Conservation (phyloP, 768 basidiomycete genomes). For the Rubroboletus satanas region DNA sequence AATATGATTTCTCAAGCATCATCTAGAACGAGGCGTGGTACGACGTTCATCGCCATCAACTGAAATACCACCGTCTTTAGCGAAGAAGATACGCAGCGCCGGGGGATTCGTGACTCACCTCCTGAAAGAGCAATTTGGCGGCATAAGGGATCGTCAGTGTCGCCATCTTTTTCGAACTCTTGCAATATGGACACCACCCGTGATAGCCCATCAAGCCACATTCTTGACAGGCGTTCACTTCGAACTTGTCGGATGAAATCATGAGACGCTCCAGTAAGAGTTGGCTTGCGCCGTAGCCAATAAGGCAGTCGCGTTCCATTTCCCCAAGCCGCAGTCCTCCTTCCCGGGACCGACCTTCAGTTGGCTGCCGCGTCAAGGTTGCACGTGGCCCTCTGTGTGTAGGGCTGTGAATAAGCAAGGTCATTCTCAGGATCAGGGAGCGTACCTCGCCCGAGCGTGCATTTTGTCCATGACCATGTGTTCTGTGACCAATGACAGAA, state of each 20-base stretch:
- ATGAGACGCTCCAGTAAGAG: constrained; percentile 94
- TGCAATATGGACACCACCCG: constrained; percentile 98
- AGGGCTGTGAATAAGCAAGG: constrained; percentile 4
- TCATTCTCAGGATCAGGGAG: constrained; percentile 8
- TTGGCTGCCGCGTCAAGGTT: constrained; percentile 94
- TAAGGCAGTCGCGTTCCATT: constrained; percentile 98
- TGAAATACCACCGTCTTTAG: constrained; percentile 28
- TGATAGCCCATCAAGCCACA: constrained; percentile 95
- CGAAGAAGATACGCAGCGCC: background rate
- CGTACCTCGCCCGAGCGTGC: constrained; percentile 94
- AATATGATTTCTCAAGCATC: constrained; percentile 48
- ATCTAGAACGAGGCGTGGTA: constrained; percentile 83
- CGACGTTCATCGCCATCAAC: constrained; percentile 97
- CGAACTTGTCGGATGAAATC: constrained; percentile 98
- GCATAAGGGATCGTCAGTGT: constrained; percentile 96
- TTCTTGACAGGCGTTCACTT: constrained; percentile 91
- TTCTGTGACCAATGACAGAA: constrained; percentile 42
- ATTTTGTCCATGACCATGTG: constrained; percentile 99
- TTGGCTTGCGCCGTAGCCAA: constrained; percentile 98
- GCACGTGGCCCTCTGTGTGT: constrained; percentile 83
- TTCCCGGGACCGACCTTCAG: constrained; percentile 96
- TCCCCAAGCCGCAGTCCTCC: constrained; percentile 96
- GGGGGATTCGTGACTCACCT: constrained; percentile 44
- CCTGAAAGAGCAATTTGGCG: constrained; percentile 88
- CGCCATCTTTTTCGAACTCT: constrained; percentile 94